Conservation (phyloP, 2,329 filamentous ascomycete species). For the Penicillium sp. region DNA sequence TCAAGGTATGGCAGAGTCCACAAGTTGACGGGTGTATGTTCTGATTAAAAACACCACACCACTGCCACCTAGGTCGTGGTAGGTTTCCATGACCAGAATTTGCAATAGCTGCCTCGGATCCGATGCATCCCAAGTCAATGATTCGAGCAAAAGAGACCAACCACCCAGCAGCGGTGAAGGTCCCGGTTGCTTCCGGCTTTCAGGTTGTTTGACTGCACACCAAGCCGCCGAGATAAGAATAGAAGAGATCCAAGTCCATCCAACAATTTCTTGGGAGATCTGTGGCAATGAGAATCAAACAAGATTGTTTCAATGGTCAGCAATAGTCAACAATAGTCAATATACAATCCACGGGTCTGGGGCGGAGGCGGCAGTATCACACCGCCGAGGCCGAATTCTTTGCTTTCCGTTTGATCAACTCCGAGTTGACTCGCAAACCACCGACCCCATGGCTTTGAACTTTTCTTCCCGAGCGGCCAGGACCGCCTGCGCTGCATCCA, state of each 20-base stretch:
- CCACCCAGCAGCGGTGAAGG: constrained; percentile 21
- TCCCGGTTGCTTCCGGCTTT: constrained; percentile 1
- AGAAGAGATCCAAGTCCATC: not conserved
- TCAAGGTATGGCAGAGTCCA: constrained; percentile 11
- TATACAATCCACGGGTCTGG: not conserved
- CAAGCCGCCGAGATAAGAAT: constrained; percentile 6
- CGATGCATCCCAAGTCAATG: constrained; percentile 5
- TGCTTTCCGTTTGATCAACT: constrained; percentile 20
- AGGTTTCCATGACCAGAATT: not conserved
- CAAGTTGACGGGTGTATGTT: not conserved
- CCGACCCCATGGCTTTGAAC: constrained; percentile 49
- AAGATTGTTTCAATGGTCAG: not conserved
- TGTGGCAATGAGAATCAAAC: not conserved
- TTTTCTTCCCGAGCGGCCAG: constrained; percentile 44
- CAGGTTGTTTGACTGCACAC: constrained; percentile 6
- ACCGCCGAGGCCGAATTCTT: constrained; percentile 27
- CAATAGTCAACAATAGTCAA: too few relatives aligned
- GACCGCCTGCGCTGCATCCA: constrained; percentile 33
- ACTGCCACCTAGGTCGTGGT: not conserved
- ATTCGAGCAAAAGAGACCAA: constrained; percentile 5
- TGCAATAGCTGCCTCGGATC: not conserved
- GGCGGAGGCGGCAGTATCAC: constrained; percentile 21
- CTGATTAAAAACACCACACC: constrained; percentile 4
- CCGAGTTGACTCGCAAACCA: constrained; percentile 16
- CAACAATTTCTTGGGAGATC: not conserved